Evolutionary conservation across 2,329 filamentous ascomycete species (phyloP), one percentile per base, ranked within the genome.

Genomic region (Botrytis cinerea): DNA sequence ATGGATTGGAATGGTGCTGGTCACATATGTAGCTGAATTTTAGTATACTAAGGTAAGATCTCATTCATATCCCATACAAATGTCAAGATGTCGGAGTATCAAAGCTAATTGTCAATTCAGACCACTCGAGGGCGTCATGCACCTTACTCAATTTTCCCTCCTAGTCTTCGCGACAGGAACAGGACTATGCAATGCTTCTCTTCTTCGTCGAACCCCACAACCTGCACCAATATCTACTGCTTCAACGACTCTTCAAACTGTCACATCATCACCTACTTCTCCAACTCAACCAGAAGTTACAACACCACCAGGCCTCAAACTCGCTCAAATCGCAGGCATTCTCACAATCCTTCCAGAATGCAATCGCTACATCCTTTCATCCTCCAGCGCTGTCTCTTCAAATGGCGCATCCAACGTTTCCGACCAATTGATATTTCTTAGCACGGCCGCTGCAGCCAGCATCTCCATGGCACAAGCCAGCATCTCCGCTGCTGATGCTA

Each of bases 161-260:
- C 6, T 72, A 59, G 40, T 68, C 62, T 46, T 68, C n/a, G 32
- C 62, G 62, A 68, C 70, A 22, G 62, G 62, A 61, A 32, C 57
- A 38, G 38, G 40, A 45, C 51, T 72, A 22, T 72, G 70, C 32
- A 43, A 68, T 22, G 70, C 62, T 25, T 72, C 70, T 48, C 40
- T 59, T 28, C 51, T 67, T n/a, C 46, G 38, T 7, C 46, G 62
- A 20, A 28, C 38, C 38, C 25, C 68, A 22, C 22, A 46, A 4
- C 40, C 25, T 9, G 43, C 61, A 25, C 22, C 70, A 32, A 45
- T 38, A 68, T 45, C 62, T n/a, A 38, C 22, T 10, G 16, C 38
- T 25, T 40, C 62, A 68, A 72, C 46, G 48, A 40, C 62, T 16
- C 32, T 48, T 43, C n/a, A 51, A 63, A 46, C 40, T 9, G 20